Evolutionary conservation across 2,329 filamentous ascomycete genomes (phyloP).

Genomic region (Fusarium falciforme): DNA sequence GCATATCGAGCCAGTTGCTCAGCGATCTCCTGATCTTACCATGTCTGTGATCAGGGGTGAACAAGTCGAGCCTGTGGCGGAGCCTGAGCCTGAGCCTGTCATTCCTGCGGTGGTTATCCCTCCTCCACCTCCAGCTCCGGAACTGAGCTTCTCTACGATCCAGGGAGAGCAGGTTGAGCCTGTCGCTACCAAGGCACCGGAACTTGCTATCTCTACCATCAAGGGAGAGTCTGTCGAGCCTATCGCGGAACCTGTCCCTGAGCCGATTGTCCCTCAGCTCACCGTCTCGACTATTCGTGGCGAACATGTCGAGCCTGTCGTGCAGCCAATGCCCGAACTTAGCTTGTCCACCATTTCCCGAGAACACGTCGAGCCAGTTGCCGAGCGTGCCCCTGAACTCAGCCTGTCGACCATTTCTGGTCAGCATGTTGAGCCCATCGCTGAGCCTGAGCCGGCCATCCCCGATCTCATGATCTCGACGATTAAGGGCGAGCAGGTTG

Average conservation of each 20-base stretch:
- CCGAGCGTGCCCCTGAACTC: constrained; percentile 14
- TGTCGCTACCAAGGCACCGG: constrained; percentile 10
- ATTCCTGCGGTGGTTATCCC: constrained; percentile 10
- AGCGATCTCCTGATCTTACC: constrained; percentile 16
- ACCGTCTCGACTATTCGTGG: constrained; percentile 30
- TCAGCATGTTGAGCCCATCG: constrained; percentile 37
- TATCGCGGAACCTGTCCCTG: constrained; percentile 10
- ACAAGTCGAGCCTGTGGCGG: constrained; percentile 32
- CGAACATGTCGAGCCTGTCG: constrained; percentile 40
- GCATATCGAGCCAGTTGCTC: constrained; percentile 30
- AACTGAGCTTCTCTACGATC: constrained; percentile 34
- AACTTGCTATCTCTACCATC: constrained; percentile 28
- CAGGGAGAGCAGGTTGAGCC: constrained; percentile 39
- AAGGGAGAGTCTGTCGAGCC: constrained; percentile 28
- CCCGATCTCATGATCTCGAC: constrained; percentile 30
- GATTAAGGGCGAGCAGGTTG: constrained; percentile 39
- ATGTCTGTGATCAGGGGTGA: constrained; percentile 37
- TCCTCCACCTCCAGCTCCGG: constrained; percentile 24
- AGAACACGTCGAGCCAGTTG: constrained; percentile 38
- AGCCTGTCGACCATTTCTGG: constrained; percentile 29
- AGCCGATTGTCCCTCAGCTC: constrained; percentile 13
- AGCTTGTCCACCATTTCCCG: constrained; percentile 23
- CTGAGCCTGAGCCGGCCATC: background rate
- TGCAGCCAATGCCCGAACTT: constrained; percentile 11
- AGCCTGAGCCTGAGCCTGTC: constrained; percentile 12